A percentile compares a stretch with the other conserved stretches of the same genome.
Conservation (phyloP, 1,284 basidiomycete species). For the Veloporphyrellus conicus region DNA sequence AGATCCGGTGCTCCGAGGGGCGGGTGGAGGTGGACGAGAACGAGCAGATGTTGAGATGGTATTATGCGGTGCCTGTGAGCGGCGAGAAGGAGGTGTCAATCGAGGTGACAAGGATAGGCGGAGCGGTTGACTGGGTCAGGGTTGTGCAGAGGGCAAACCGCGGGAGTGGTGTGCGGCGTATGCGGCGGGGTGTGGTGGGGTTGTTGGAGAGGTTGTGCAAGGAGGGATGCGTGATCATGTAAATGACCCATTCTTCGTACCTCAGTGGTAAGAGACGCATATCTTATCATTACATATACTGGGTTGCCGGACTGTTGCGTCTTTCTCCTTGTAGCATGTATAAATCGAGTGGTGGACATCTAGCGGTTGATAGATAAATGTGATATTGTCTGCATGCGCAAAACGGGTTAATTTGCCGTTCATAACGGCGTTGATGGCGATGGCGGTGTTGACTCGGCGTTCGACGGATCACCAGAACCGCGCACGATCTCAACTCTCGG, state of each 20-base stretch:
- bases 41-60: conserved; percentile 80
- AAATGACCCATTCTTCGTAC: conserved; percentile 7
- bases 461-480: background rate
- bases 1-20: conserved; percentile 61
- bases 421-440: background rate
- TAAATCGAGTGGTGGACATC: background rate
- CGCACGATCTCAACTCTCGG: conserved; percentile 40
- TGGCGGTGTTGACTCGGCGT: background rate
- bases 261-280: no score
- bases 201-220: conserved; percentile 18
- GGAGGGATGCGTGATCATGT: conserved; percentile 27
- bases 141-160: background rate
- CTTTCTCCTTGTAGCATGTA: conserved; percentile 5
- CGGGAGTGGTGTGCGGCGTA: background rate
- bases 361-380: conserved; percentile 1
- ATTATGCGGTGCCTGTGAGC: conserved; percentile 63
- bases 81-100: conserved; percentile 58
- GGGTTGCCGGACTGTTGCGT: background rate
- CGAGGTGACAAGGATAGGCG: conserved; percentile 59
- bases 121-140: conserved; percentile 46
- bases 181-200: background rate
- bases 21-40: conserved; percentile 52
- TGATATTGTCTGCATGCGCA: no score
- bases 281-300: conserved; percentile 5
- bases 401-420: background rate